These are phyloP conservation scores for Saururus chinensis DNA, from an alignment of 164 flowering plant species.

Conservation along the genomic window DNA sequence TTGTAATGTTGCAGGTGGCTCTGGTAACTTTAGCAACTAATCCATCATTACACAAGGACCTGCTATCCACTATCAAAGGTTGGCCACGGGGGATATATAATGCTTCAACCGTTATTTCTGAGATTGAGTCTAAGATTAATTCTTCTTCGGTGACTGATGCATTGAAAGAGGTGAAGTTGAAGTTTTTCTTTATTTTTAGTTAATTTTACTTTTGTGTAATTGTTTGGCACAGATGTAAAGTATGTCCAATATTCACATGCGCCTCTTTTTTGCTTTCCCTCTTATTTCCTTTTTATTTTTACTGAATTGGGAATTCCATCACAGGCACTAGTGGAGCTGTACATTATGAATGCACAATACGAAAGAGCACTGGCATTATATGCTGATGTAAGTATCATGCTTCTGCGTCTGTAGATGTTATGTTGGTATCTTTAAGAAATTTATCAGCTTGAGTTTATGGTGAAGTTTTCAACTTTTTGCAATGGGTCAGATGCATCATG, in stretches of 20 bases:
- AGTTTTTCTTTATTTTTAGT: background rate
- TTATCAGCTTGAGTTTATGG: too few species aligned
- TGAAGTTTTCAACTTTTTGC: too few species aligned
- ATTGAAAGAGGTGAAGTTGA: constrained; percentile 64
- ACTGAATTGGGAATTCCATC: background rate
- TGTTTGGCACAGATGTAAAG: background rate
- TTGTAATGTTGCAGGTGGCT: constrained; percentile 53
- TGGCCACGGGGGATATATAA: constrained; percentile 92
- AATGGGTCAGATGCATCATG: too few species aligned
- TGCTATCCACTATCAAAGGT: constrained; percentile 69
- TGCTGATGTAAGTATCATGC: constrained; percentile 78
- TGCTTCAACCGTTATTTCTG: constrained; percentile 72
- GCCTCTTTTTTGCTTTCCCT: too few species aligned
- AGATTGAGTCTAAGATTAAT: constrained; percentile 89
- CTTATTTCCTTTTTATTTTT: background rate
- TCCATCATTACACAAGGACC: constrained; percentile 79
- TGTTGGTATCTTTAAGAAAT: background rate
- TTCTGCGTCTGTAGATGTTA: background rate
- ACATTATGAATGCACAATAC: constrained; percentile 70
- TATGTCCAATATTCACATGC: too few species aligned
- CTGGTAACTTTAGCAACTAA: constrained; percentile 88
- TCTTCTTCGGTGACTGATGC: constrained; percentile 82
- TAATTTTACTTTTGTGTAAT: background rate
- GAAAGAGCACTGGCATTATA: constrained; percentile 81
- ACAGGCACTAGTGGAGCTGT: constrained; percentile 92